Percentiles rank a stretch among this genome's conserved stretches.
Conservation (phyloP, 2,329 filamentous ascomycete genomes). For the Aspergillus aculeatinus region DNA sequence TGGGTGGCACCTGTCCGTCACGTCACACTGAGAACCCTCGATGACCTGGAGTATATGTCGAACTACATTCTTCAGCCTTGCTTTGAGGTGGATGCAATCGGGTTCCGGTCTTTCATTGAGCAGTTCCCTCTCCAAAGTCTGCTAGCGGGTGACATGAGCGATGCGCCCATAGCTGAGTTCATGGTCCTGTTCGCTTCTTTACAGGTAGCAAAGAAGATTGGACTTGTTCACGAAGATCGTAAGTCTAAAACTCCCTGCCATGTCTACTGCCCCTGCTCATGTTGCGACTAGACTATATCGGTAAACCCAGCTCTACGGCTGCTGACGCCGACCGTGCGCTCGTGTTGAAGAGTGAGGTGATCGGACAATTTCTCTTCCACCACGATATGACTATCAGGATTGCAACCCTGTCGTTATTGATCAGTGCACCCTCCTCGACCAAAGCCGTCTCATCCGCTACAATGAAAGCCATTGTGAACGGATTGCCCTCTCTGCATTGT, state of each 20-base stretch:
- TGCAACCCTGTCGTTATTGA: constrained; percentile 76
- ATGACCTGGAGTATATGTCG: constrained; percentile 36
- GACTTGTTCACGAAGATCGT: constrained; percentile 68
- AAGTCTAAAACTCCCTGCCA: constrained; percentile 24
- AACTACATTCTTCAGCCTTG: constrained; percentile 38
- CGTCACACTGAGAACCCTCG: constrained; percentile 37
- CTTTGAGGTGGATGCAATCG: constrained; percentile 33
- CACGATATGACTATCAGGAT: constrained; percentile 67
- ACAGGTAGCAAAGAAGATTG: constrained; percentile 68
- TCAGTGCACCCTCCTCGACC: constrained; percentile 72
- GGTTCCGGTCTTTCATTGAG: constrained; percentile 53
- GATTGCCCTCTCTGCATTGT: constrained; percentile 71
- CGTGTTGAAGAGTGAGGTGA: constrained; percentile 35
- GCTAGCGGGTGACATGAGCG: constrained; percentile 47
- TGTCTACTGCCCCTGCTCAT: constrained; percentile 6
- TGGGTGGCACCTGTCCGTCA: constrained; percentile 41
- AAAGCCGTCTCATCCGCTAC: constrained; percentile 66
- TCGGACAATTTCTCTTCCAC: constrained; percentile 43
- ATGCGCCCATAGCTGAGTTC: constrained; percentile 54
- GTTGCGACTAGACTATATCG: constrained; percentile 27
- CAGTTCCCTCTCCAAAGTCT: constrained; percentile 54
- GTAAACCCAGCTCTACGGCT: constrained; percentile 19
- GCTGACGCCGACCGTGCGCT: constrained; percentile 21
- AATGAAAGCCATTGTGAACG: constrained; percentile 61
- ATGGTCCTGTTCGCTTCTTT: constrained; percentile 66